Conservation (phyloP, 2,329 filamentous ascomycete species). For the Bertia moriformis region DNA sequence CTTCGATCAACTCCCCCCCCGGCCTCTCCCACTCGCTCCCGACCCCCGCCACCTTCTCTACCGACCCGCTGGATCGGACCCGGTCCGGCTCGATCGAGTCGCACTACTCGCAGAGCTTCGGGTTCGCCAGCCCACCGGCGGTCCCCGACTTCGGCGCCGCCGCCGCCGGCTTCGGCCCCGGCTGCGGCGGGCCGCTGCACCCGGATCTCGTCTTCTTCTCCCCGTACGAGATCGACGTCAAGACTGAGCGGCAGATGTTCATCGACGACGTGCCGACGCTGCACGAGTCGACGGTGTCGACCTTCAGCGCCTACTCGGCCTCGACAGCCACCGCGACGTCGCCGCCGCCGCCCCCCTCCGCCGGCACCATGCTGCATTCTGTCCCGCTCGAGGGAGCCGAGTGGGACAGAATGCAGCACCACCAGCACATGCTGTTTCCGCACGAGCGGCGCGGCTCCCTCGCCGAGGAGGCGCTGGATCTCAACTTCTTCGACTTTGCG, state of each 20-base stretch:
- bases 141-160: conserved; percentile 40
- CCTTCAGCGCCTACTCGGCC: no score
- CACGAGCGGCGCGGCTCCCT: conserved; percentile 56
- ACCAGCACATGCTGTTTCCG: conserved; percentile 46
- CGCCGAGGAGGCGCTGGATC: conserved; percentile 49
- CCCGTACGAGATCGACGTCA: conserved; percentile 88
- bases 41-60: conserved; percentile 66
- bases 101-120: conserved; percentile 57
- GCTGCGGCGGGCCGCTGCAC: conserved; percentile 33
- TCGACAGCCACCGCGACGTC: conserved; percentile 65
- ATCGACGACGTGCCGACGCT: conserved; percentile 79
- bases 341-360: conserved; percentile 61
- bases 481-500: conserved; percentile 72
- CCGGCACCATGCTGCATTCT: conserved; percentile 51
- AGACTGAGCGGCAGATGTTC: conserved; percentile 87
- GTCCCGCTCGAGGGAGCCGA: conserved; percentile 50
- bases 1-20: conserved; percentile 55
- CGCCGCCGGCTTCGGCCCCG: neutral
- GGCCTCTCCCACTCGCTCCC: conserved; percentile 69
- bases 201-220: conserved; percentile 49
- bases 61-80: conserved; percentile 58
- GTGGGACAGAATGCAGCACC: no score
- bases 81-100: conserved; percentile 70
- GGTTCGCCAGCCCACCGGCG: conserved; percentile 49
- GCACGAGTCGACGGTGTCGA: conserved; percentile 75